phyloP scores from a whole-genome alignment of 257 asterid genomes.

The Fraxinus pennsylvanica region DNA sequence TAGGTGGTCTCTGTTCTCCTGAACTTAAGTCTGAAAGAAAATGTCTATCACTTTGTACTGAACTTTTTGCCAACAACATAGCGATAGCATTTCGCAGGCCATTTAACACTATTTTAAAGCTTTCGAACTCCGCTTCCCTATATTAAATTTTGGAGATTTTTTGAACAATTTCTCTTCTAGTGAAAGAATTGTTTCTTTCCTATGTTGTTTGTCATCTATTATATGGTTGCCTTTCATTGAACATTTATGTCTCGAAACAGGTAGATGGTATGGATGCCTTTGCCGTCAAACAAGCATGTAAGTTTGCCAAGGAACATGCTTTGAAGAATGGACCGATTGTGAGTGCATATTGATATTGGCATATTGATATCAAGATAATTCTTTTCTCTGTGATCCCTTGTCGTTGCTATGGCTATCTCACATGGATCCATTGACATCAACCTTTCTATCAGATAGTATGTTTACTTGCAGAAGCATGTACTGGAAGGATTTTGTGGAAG shows the following conservation, averaged over 20 bases:
- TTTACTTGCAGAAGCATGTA: constrained; percentile 9
- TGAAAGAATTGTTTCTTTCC: constrained; percentile 1
- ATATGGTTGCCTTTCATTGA: constrained; percentile 6
- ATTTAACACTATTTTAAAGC: neutral
- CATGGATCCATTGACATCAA: neutral
- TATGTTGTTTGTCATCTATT: neutral
- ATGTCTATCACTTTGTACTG: neutral
- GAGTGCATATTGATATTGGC: constrained; percentile 37
- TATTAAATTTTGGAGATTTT: neutral
- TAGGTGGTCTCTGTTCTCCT: neutral
- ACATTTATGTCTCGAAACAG: constrained; percentile 37
- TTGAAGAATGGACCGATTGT: constrained; percentile 97
- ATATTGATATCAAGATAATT: neutral
- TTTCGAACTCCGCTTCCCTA: neutral
- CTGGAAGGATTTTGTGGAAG: constrained; percentile 2
- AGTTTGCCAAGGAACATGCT: constrained; percentile 91
- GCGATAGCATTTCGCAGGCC: neutral
- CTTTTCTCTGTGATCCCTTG: neutral
- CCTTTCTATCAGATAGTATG: constrained; percentile 5
- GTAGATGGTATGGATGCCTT: constrained; percentile 98
- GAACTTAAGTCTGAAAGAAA: neutral
- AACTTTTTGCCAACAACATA: neutral
- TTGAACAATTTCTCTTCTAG: neutral
- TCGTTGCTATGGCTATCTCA: constrained; percentile 5
- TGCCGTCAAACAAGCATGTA: constrained; percentile 97